These are phyloP conservation scores for Spinacia oleracea DNA, from an alignment of 179 eudicot species.

Conservation along the genomic window DNA sequence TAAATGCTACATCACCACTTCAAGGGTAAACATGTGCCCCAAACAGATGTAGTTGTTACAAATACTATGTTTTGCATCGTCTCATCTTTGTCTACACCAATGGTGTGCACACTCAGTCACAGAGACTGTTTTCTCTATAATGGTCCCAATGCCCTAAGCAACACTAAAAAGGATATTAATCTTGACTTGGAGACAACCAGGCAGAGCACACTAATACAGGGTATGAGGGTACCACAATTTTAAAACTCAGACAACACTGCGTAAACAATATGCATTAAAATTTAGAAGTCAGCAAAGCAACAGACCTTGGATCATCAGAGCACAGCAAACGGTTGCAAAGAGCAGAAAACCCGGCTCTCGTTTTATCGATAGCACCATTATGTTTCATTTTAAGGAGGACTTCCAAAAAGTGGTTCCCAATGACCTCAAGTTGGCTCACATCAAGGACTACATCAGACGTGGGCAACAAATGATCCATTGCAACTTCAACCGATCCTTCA, in stretches of 20 bases:
- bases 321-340: constrained; percentile 98
- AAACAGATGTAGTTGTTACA: neutral
- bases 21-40: neutral
- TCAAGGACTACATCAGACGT: constrained; percentile 66
- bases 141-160: neutral
- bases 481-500: constrained; percentile 28
- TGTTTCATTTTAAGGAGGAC: constrained; percentile 97
- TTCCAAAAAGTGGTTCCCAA: constrained; percentile 91
- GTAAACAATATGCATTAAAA: neutral
- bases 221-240: neutral
- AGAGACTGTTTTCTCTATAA: neutral
- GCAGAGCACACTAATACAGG: neutral
- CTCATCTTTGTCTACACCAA: neutral
- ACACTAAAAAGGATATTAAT: neutral
- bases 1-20: neutral
- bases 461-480: constrained; percentile 28
- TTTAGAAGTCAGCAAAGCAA: neutral
- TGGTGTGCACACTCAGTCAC: neutral
- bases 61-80: neutral
- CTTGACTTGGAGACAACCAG: neutral
- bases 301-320: constrained; percentile 90
- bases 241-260: neutral
- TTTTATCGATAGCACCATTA: constrained; percentile 96
- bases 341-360: constrained; percentile 98
- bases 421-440: constrained; percentile 77